Conservation (phyloP, 2,329 filamentous ascomycete species). For the Rachicladosporium sp. region DNA sequence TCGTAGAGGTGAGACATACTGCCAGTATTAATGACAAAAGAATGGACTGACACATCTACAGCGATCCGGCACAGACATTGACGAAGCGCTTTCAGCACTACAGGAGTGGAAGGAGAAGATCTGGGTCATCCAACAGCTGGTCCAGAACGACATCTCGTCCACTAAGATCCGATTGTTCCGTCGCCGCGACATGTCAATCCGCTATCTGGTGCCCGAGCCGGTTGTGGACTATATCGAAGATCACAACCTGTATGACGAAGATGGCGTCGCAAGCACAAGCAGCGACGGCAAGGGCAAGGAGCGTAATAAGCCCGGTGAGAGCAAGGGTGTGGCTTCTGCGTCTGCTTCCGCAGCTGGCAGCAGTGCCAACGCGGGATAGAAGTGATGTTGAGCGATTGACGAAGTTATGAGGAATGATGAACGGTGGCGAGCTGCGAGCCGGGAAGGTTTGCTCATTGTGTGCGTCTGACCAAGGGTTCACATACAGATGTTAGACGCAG, state of each 20-base stretch:
- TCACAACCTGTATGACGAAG: conserved; percentile 25
- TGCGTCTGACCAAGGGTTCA: no score
- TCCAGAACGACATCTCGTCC: conserved; percentile 74
- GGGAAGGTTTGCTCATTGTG: no score
- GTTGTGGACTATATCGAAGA: conserved; percentile 48
- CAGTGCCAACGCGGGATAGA: no score
- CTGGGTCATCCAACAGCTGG: conserved; percentile 76
- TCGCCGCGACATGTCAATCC: conserved; percentile 68
- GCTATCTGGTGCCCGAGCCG: conserved; percentile 60
- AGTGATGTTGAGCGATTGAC: no score
- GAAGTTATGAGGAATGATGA: no score
- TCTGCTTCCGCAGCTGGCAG: no score
- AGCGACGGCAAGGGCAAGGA: conserved; percentile 18
- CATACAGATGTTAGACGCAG: no score
- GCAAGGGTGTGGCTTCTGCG: conserved; percentile 6
- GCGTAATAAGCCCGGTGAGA: conserved; percentile 18
- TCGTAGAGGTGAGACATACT: conserved; percentile 40
- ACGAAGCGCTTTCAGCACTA: conserved; percentile 71
- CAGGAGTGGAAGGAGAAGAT: conserved; percentile 78
- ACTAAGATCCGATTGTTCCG: conserved; percentile 72
- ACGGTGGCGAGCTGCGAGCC: no score
- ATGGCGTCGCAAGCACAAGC: conserved; percentile 18
- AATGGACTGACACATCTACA: conserved; percentile 53
- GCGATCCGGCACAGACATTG: conserved; percentile 75
- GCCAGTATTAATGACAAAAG: not conserved